A percentile compares a stretch with the other conserved stretches of the same genome.
phyloP scores from a whole-genome alignment of 345 rosid genomes.

The Brassica cretica region DNA sequence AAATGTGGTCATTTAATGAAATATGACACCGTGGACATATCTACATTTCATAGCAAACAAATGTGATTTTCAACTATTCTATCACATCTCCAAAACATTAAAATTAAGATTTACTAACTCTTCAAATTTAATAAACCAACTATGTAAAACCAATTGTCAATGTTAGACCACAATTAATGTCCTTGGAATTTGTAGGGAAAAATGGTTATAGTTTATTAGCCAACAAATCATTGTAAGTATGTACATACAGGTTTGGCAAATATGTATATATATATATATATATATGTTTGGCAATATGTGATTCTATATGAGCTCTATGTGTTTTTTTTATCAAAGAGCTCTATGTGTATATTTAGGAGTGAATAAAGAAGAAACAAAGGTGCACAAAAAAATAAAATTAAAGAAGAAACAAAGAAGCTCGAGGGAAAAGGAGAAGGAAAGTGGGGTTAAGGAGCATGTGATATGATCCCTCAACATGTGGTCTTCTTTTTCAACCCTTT shows the following conservation, averaged over 20 bases:
- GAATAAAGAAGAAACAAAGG: slow-evolving; percentile 8
- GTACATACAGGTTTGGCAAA: background rate
- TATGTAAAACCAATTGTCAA: slow-evolving; percentile 7
- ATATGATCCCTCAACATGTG: slow-evolving; percentile 42
- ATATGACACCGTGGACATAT: background rate
- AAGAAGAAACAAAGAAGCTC: slow-evolving; percentile 24
- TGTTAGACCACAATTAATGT: slow-evolving; percentile 34
- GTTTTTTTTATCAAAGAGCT: background rate
- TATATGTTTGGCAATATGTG: slow-evolving; percentile 28
- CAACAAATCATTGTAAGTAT: slow-evolving; percentile 5
- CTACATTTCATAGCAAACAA: slow-evolving; percentile 6
- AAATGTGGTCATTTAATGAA: background rate
- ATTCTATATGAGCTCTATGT: background rate
- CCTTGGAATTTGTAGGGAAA: slow-evolving; percentile 4
- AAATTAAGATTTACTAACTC: background rate
- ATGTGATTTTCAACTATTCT: background rate
- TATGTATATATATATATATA: background rate
- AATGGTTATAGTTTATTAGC: background rate
- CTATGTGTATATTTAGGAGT: background rate
- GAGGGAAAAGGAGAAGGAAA: slow-evolving; percentile 25
- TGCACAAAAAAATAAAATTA: background rate
- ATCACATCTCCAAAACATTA: background rate
- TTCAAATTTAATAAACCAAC: background rate
- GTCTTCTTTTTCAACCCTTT: slow-evolving; percentile 26
- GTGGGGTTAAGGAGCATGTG: slow-evolving; percentile 46